phyloP scores from a whole-genome alignment of 208 protist species.

The Leishmania major region DNA sequence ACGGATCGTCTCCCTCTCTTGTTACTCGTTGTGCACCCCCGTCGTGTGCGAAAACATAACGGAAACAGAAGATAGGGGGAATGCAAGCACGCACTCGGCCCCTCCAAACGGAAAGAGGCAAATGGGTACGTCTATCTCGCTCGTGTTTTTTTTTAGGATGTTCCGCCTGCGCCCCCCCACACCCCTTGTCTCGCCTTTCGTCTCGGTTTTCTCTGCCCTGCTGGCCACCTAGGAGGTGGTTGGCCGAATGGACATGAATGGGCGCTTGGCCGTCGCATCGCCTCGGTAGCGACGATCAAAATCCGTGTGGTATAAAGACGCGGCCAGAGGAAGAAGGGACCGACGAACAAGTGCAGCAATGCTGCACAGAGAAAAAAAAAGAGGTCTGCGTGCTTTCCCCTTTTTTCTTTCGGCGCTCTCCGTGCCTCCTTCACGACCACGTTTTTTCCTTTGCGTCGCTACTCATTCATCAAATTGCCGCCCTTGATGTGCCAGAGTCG shows the following conservation, averaged over 20 bases:
- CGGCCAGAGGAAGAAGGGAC: background rate
- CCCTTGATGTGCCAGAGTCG: slow-evolving; percentile 83
- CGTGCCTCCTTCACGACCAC: background rate
- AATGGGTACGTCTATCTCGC: too few species aligned
- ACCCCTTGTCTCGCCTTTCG: background rate
- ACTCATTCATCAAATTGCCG: slow-evolving; percentile 48
- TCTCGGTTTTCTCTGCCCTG: background rate
- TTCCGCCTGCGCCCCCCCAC: background rate
- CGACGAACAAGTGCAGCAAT: background rate
- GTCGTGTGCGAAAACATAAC: too few species aligned
- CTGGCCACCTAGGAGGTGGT: background rate
- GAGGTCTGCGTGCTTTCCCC: background rate
- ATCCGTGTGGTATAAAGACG: background rate
- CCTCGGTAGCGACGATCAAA: background rate
- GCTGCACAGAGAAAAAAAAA: background rate
- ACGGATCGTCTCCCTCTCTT: background rate
- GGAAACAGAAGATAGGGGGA: background rate
- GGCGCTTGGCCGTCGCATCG: background rate
- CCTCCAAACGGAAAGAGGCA: background rate
- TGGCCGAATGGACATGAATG: background rate
- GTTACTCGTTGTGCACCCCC: background rate
- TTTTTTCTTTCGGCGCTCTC: background rate
- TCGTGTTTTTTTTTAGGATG: too few species aligned
- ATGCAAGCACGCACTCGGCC: background rate
- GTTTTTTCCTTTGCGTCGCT: background rate